Base-by-base conservation (phyloP, 257 asterid genomes). In the Salvia splendens region DNA sequence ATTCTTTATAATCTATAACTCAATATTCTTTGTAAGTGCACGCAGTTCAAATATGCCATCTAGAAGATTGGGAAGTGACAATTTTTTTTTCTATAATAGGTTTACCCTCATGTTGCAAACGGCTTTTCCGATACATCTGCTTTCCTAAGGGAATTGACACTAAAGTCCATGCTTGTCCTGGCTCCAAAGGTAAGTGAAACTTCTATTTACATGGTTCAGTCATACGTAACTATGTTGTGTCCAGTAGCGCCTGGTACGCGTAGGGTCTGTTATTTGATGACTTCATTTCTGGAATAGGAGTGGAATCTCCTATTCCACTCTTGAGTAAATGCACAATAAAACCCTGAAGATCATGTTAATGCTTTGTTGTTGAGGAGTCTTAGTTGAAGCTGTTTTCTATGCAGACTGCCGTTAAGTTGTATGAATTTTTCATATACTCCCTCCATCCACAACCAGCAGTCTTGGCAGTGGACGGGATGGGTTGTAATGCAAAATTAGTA, bases 111-210 rank as follows among this genome's bases (percentile, higher is more conserved):
- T 73, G 95, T 91, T 43, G 84, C 99, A 65, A 94, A 88, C 65
- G 99, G 99, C 56, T 94, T 94, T 70, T 85, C 96, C 3, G 99
- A 94, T 73, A 87, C 99, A 53, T 91, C 99, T 73, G 95, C 99
- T 68, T 91, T 85, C 74, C 83, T 94, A 20, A 85, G 97, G 85
- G 99, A 94, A 72, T 75, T 88, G 83, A 94, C 99, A 0, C 93
- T 94, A 63, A 94, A 91, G 80, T 91, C 96, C 64, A 94, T 94
- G 97, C 95, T 94, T 69, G 86, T 91, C 74, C 85, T 94, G 79
- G 99, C 97, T 70, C 99, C 99, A 54, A 94, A 94, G 96, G 99
- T 91, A 69, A 73, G 66, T 32, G 46, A 56, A 48, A 76, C 65
- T 60, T 56, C 60, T 47, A 46, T 61, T 50, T 45, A 24, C 68